phyloP scores from a whole-genome alignment of 163 green algal genomes.

The Picocystis sp. region DNA sequence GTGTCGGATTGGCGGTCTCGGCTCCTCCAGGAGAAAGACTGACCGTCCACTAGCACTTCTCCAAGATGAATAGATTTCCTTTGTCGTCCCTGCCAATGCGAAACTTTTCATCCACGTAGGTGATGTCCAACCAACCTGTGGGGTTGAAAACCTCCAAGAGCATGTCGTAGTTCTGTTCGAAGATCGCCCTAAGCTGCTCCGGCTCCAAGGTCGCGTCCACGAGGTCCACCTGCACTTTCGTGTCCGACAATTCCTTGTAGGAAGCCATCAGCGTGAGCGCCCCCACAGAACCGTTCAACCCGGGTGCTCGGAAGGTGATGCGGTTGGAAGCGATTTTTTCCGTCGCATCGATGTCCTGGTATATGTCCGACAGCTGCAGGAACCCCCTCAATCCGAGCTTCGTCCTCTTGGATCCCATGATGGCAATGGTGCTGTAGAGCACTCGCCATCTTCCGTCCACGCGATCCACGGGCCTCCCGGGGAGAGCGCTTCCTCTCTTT shows the following conservation, averaged over 20 bases:
- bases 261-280: slow-evolving; percentile 36
- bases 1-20: too few species aligned
- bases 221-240: slow-evolving; percentile 3
- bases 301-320: slow-evolving; percentile 44
- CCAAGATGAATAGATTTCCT: slow-evolving; percentile 49
- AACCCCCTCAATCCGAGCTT: slow-evolving; percentile 67
- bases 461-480: slow-evolving; percentile 19
- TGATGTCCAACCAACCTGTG: slow-evolving; percentile 66
- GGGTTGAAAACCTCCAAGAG: slow-evolving; percentile 80
- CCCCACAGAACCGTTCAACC: slow-evolving; percentile 31
- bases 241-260: slow-evolving; percentile 17
- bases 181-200: slow-evolving; percentile 43
- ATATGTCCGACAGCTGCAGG: slow-evolving; percentile 46
- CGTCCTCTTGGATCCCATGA: slow-evolving; percentile 48
- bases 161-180: slow-evolving; percentile 63
- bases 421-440: slow-evolving; percentile 60
- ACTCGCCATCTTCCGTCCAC: slow-evolving; percentile 44
- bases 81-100: slow-evolving; percentile 47
- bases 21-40: too few species aligned
- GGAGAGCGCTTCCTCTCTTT: slow-evolving; percentile 17
- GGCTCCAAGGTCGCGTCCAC: slow-evolving; percentile 49
- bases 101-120: slow-evolving; percentile 41
- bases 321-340: slow-evolving; percentile 31
- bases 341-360: slow-evolving; percentile 43
- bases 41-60: slow-evolving; percentile 3